Conservation (phyloP, 2,329 filamentous ascomycete species). For the Sclerotinia nivalis region DNA sequence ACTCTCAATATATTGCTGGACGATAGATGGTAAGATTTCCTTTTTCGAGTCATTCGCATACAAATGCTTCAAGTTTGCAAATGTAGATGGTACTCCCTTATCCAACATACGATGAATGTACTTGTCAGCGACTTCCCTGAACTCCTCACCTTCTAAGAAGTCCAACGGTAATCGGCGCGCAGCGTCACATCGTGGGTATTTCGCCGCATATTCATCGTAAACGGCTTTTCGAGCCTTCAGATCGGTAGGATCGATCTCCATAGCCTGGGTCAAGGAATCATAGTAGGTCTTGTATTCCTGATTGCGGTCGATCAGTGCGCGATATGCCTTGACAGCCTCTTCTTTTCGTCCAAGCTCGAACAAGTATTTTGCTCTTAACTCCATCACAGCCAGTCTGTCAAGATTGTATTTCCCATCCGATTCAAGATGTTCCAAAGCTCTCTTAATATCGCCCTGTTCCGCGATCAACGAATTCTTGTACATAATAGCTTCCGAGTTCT, state of each 20-base stretch:
- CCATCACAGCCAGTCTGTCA: slow-evolving; percentile 82
- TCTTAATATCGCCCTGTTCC: slow-evolving; percentile 79
- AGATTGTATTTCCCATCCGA: slow-evolving; percentile 73
- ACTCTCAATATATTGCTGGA: slow-evolving; percentile 73
- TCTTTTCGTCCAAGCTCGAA: slow-evolving; percentile 72
- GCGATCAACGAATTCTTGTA: slow-evolving; percentile 97
- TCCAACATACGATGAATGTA: slow-evolving; percentile 85
- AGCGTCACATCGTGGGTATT: slow-evolving; percentile 81
- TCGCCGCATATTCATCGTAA: slow-evolving; percentile 80
- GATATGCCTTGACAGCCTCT: slow-evolving; percentile 81
- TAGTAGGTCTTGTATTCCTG: slow-evolving; percentile 87
- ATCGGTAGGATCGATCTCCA: slow-evolving; percentile 64
- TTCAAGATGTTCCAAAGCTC: slow-evolving; percentile 84
- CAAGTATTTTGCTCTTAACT: slow-evolving; percentile 82
- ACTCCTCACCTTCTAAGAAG: slow-evolving; percentile 80
- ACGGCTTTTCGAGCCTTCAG: slow-evolving; percentile 66
- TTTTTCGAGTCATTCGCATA: slow-evolving; percentile 80
- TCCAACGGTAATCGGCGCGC: slow-evolving; percentile 84
- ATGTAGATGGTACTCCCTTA: slow-evolving; percentile 93
- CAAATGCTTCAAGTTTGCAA: slow-evolving; percentile 93
- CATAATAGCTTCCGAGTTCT: slow-evolving; percentile 89
- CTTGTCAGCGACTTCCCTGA: slow-evolving; percentile 71
- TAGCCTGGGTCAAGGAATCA: slow-evolving; percentile 67
- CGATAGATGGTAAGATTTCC: slow-evolving; percentile 71
- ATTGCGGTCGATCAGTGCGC: slow-evolving; percentile 80